Evolutionary conservation across 116 monocot species (phyloP), one percentile per base, ranked within the genome.

Genomic region (Cymodocea nodosa): DNA sequence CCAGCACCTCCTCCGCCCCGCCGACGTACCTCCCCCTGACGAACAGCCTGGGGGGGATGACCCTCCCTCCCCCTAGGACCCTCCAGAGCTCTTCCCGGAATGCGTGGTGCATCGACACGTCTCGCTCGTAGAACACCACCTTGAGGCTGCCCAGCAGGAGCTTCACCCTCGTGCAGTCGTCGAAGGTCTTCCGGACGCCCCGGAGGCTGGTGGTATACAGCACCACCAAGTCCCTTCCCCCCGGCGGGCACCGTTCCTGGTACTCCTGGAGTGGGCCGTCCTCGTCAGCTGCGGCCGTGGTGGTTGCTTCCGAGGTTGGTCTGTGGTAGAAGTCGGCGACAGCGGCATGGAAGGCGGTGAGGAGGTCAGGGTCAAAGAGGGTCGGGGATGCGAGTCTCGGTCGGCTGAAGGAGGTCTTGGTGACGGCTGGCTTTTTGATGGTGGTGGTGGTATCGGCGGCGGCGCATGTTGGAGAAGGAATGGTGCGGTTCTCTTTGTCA

Each of bases 121-220:
- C 91, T 20, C 97, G 70, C 75, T 97, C 97, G 54, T 72, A 70
- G 76, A 88, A 90, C 64, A 51, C 36, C 52, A 84, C 72, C 35
- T 66, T 70, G 51, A 85, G 71, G 66, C 72, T 78, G 64, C 72
- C 59, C 16, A 97, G 68, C 19, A 87, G 70, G 50, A 73, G 59
- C 17, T 75, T 68, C 8, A 88, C 72, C 12, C 73, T 69, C 70
- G 58, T 82, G 80, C 97, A 97, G 40, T 88, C 92, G 71, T 97
- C 85, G 74, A 88, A 97, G 3, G 97, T 97, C 76, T 88, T 88
- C 66, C 97, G 66, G 5, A 97, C 71, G 16, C 91, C 88, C 5
- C 84, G 71, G 5, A 97, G 75, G 66, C 79, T 86, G 4, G 97
- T 97, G 8, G 97, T 88, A 77, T 97, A 97, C 11, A 97, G 68